Percentiles rank a stretch among this genome's conserved stretches.
Conservation (phyloP, 225 moss, liverwort and hornwort species). For the Straminergon stramineum region DNA sequence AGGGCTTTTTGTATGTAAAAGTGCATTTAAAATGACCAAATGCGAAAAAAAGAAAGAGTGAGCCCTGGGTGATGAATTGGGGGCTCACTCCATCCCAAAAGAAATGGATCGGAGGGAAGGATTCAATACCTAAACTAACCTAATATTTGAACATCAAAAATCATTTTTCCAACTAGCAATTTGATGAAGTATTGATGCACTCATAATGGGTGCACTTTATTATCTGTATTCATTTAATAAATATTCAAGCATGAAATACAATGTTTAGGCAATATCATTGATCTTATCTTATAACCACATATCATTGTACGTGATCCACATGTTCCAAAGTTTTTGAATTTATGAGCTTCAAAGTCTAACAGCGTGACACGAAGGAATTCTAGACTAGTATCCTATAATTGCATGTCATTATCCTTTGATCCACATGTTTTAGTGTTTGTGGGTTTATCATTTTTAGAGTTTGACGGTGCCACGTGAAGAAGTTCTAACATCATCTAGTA, state of each 20-base stretch:
- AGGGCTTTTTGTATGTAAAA: too few relatives aligned
- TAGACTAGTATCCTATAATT: neutral
- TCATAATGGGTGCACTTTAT: too few relatives aligned
- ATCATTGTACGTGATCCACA: neutral
- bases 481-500: neutral
- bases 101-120: accelerated
- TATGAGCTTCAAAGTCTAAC: neutral
- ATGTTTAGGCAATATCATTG: neutral
- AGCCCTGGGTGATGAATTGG: too few relatives aligned
- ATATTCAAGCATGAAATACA: neutral
- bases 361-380: neutral
- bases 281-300: neutral
- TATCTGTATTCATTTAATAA: neutral
- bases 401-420: neutral
- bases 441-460: neutral
- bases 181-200: neutral
- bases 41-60: too few relatives aligned
- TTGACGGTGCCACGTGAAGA: accelerated
- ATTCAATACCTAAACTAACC: too few relatives aligned
- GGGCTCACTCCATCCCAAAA: neutral
- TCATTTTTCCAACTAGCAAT: neutral
- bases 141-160: neutral
- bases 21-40: too few relatives aligned
- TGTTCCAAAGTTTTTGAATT: neutral
- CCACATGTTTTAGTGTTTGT: neutral